Conservation (phyloP, 495 filamentous ascomycete species). For the Massariosphaeria phaeospora region DNA sequence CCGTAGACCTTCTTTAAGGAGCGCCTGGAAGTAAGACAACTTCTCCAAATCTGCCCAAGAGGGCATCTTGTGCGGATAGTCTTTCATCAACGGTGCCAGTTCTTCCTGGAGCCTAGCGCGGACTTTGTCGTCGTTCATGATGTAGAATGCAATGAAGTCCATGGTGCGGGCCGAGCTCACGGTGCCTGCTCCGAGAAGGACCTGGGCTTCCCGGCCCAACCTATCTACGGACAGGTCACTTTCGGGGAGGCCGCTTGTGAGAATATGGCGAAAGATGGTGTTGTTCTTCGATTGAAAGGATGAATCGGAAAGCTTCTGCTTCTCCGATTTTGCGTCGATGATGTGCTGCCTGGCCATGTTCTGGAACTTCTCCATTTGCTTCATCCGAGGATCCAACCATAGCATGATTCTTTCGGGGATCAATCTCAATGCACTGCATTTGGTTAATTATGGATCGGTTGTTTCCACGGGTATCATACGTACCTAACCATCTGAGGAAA, state of each 20-base stretch:
- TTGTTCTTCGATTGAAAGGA: not conserved
- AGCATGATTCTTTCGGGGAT: not conserved
- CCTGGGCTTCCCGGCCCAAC: conserved; percentile 34
- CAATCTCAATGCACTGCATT: not conserved
- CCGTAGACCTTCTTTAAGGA: conserved; percentile 45
- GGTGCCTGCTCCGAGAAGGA: conserved; percentile 37
- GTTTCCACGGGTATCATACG: not conserved
- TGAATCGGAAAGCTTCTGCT: not conserved
- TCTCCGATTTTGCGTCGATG: not conserved
- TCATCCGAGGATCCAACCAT: not conserved
- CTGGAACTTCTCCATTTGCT: not conserved
- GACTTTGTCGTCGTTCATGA: conserved; percentile 28
- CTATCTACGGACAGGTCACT: conserved; percentile 33
- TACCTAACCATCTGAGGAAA: conserved; percentile 11
- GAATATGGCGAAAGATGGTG: conserved; percentile 2
- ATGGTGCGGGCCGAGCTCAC: conserved; percentile 37
- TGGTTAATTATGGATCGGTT: not conserved
- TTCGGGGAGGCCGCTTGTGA: conserved; percentile 11
- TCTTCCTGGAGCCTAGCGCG: not conserved
- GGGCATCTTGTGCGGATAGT: conserved; percentile 20
- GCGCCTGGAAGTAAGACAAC: conserved; percentile 36
- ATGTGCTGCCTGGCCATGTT: not conserved
- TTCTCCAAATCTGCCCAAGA: conserved; percentile 39
- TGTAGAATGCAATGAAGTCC: conserved; percentile 34
- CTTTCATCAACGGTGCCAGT: conserved; percentile 5